Base-by-base conservation (phyloP, 169 alveolate genomes). In the Fabrea salina region DNA sequence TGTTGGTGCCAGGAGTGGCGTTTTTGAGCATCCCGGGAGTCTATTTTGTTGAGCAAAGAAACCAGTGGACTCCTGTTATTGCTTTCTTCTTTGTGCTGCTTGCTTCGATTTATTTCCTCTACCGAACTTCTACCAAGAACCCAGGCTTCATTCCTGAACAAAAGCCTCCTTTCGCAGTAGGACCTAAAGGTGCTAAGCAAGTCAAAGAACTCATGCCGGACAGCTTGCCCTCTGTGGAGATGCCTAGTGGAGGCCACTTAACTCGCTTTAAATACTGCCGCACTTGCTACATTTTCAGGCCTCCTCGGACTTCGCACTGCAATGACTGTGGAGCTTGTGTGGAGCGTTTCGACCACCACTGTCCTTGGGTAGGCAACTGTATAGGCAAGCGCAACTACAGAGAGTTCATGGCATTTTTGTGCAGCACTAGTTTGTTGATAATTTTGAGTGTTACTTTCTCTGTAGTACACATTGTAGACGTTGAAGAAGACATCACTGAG, bases 281-380 rank as follows among this genome's bases (percentile, higher is more conserved):
- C 19, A 83, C 89, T n/a, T 92, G 97, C 57, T 49, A 79, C 72
- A 83, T 95, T 19, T 86, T 91, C 32, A 88, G 96, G 59, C 97
- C 98, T 35, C 97, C 97, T 5, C 83, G 99, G 70, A 83, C 96
- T 30, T 91, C 94, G 50, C 99, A 97, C 82, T 97, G 99, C 84
- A 90, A 91, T 71, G 89, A 88, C 43, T 97, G 99, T 83, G 89
- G 94, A 40, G 79, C 82, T 43, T 97, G 99, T 68, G 95, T 97
- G 13, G 92, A 87, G 22, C 84, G 94, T 47, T 97, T 93, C 83
- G 99, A 97, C 78, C 99, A 97, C 85, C 99, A 97, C 82, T 97
- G 99, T 71, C 98, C 98, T 13, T 97, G 97, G 97, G 88, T 96
- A 11, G 95, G 95, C 51, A 92, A 94, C 67, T 96, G 98, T 80